phyloP scores from a whole-genome alignment of 805 yeast genomes.

The Wilhelminamyces savonicus region DNA sequence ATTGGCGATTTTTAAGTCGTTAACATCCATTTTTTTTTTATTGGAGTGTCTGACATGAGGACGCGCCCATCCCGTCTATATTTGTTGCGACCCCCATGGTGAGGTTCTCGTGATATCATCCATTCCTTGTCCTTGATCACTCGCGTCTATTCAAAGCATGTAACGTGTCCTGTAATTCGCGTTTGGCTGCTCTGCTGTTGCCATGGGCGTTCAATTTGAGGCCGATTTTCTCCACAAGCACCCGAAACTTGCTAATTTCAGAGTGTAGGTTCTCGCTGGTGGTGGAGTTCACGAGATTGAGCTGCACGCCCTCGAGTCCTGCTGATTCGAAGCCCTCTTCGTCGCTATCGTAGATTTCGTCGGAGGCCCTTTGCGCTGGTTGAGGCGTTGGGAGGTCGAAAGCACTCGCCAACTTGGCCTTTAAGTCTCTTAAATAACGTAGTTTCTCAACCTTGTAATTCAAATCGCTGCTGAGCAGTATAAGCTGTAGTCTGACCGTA shows the following conservation, averaged over 20 bases:
- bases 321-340: conserved; percentile 9
- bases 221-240: conserved; percentile 19
- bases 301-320: conserved; percentile 1
- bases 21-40: no score
- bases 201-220: conserved; percentile 2
- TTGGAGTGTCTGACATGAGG: no score
- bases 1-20: no score
- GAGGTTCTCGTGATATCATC: no score
- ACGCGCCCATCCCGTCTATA: no score
- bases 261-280: no score
- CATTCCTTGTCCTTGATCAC: no score
- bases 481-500: conserved; percentile 9
- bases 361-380: not conserved
- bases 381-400: conserved; percentile 1
- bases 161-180: no score
- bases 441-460: conserved; percentile 24
- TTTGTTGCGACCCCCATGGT: no score
- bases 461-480: conserved; percentile 11
- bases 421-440: conserved; percentile 16
- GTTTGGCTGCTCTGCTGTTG: no score
- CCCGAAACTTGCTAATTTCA: conserved; percentile 22
- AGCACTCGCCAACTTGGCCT: conserved; percentile 3
- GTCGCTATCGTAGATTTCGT: conserved; percentile 13
- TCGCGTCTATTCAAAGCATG: no score
- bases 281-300: conserved; percentile 3